Percentiles rank a stretch among this genome's conserved stretches.
Evolutionary conservation across 192 early-diverging fungal species (phyloP).

Genomic region (Kickxella alabastrina): DNA sequence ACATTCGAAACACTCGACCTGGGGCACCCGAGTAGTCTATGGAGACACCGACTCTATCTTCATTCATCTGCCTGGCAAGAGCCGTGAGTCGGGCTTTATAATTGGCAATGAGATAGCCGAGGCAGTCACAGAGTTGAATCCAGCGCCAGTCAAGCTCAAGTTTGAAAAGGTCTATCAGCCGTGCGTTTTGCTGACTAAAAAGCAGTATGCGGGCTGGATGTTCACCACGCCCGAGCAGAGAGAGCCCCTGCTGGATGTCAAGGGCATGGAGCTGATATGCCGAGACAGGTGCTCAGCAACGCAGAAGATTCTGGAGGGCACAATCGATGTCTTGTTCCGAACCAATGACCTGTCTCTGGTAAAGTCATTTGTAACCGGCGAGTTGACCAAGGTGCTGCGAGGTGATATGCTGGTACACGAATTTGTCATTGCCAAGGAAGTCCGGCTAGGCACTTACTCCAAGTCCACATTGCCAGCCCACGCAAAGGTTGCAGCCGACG

Average conservation of each 20-base stretch:
- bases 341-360: slow-evolving; percentile 77
- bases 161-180: slow-evolving; percentile 95
- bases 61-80: slow-evolving; percentile 66
- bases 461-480: slow-evolving; percentile 61
- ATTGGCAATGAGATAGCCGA: slow-evolving; percentile 80
- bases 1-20: slow-evolving; percentile 51
- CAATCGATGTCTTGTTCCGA: slow-evolving; percentile 75
- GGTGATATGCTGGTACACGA: slow-evolving; percentile 68
- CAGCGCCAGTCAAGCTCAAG: slow-evolving; percentile 82
- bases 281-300: slow-evolving; percentile 79
- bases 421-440: slow-evolving; percentile 87
- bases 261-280: slow-evolving; percentile 93
- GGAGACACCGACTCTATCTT: slow-evolving; percentile 95
- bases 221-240: slow-evolving; percentile 62
- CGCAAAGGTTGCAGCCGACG: slow-evolving; percentile 62
- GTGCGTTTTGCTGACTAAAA: slow-evolving; percentile 86
- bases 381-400: slow-evolving; percentile 70
- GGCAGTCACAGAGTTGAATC: slow-evolving; percentile 68
- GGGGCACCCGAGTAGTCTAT: slow-evolving; percentile 84
- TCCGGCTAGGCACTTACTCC: slow-evolving; percentile 73
- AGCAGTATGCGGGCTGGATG: slow-evolving; percentile 88
- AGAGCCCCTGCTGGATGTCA: slow-evolving; percentile 83
- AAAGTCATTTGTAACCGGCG: slow-evolving; percentile 66
- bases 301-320: slow-evolving; percentile 73
- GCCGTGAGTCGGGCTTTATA: slow-evolving; percentile 69